Percentiles rank a stretch among this genome's conserved stretches.
Conservation (phyloP, 2,329 filamentous ascomycete species). For the Rugonectria rugulosa region DNA sequence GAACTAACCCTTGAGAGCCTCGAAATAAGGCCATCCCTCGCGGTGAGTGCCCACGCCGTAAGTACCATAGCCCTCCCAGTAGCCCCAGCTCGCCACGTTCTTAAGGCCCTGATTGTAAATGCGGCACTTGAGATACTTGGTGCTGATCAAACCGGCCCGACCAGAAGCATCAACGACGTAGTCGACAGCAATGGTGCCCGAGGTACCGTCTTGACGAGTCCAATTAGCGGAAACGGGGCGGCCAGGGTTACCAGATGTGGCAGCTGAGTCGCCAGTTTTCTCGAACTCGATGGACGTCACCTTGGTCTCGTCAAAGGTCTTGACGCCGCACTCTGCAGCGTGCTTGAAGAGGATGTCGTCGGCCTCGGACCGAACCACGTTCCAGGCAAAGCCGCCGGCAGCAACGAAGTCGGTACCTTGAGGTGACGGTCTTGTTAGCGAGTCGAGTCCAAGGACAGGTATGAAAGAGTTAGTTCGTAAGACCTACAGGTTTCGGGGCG, state of each 20-base stretch:
- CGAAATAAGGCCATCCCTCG: constrained; percentile 52
- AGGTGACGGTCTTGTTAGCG: background rate
- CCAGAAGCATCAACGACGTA: constrained; percentile 60
- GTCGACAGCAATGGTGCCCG: constrained; percentile 52
- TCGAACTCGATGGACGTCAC: constrained; percentile 37
- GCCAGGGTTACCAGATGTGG: constrained; percentile 29
- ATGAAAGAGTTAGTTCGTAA: background rate
- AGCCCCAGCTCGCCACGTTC: constrained; percentile 59
- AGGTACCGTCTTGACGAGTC: constrained; percentile 43
- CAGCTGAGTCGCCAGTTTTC: background rate
- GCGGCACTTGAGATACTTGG: constrained; percentile 58
- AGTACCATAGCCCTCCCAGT: constrained; percentile 48
- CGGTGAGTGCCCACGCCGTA: constrained; percentile 46
- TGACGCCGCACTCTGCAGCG: constrained; percentile 48
- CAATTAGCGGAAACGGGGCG: constrained; percentile 48
- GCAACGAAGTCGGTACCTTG: constrained; percentile 51
- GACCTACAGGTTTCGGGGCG: constrained; percentile 43
- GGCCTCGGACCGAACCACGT: constrained; percentile 54
- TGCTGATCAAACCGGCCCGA: constrained; percentile 52
- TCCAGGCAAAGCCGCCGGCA: constrained; percentile 50
- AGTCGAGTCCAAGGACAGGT: too few relatives aligned
- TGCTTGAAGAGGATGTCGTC: constrained; percentile 54
- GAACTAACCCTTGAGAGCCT: constrained; percentile 46
- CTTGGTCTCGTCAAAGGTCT: constrained; percentile 50
- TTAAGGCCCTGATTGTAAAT: constrained; percentile 55